A percentile compares a stretch with the other conserved stretches of the same genome.
Conservation (phyloP, 208 protist species). For the Histomonas meleagridis region DNA sequence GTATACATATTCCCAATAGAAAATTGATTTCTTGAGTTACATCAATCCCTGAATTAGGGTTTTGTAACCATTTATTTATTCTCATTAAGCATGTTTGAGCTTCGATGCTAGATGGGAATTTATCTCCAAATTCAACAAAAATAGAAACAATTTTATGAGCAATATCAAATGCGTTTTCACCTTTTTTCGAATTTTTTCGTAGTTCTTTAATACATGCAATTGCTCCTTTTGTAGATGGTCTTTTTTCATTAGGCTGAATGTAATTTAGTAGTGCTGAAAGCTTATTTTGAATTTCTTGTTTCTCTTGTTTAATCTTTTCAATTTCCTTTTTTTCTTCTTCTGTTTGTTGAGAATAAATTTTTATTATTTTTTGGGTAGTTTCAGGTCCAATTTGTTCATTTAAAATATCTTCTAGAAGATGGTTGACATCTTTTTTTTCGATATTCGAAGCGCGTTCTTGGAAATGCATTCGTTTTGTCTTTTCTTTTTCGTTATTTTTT, state of each 20-base stretch:
- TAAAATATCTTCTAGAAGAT: neutral
- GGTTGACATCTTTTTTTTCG: neutral
- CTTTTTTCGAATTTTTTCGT: neutral
- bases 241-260: too few relatives aligned
- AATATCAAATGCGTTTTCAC: neutral
- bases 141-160: neutral
- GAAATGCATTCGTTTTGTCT: too few relatives aligned
- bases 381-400: neutral
- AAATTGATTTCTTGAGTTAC: conserved; percentile 28
- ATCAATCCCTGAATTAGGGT: neutral
- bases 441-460: neutral
- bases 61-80: neutral
- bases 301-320: neutral
- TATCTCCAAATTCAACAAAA: neutral
- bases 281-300: neutral
- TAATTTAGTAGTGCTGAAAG: too few relatives aligned
- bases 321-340: neutral
- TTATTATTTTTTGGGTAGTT: neutral
- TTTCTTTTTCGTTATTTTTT: neutral
- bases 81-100: neutral
- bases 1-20: neutral
- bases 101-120: neutral
- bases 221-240: too few relatives aligned
- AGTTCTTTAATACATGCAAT: neutral
- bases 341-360: neutral